Evolutionary conservation across 2,329 filamentous ascomycete species (phyloP).

Genomic region (Sporothrix variecibatus): DNA sequence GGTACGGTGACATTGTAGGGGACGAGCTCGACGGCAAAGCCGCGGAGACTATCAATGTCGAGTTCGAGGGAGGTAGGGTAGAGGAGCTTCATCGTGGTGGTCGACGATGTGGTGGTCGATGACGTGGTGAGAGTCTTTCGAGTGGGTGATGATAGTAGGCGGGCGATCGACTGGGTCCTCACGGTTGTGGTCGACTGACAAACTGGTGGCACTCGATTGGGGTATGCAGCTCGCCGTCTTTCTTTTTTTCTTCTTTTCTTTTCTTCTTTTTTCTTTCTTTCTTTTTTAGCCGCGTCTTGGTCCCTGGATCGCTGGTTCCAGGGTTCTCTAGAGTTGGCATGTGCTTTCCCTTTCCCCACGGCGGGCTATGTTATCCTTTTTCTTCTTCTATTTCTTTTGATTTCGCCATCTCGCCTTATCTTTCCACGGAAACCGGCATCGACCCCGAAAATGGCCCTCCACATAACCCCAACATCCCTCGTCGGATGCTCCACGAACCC

Average conservation of each 20-base stretch:
- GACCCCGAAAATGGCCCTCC: background rate
- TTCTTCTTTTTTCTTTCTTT: too few species aligned
- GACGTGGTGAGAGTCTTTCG: too few species aligned
- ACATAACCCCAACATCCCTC: background rate
- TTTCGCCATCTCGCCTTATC: background rate
- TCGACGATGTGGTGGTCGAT: background rate
- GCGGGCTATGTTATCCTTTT: background rate
- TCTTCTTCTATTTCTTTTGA: background rate
- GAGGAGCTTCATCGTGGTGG: conserved; percentile 31
- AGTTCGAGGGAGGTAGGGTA: conserved; percentile 33
- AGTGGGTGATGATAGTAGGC: too few species aligned
- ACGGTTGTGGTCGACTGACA: background rate
- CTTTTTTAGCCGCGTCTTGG: background rate
- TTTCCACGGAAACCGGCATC: background rate
- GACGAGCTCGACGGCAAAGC: conserved; percentile 34
- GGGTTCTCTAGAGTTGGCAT: background rate
- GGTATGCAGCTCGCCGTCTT: background rate
- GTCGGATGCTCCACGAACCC: background rate
- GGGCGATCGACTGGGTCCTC: background rate
- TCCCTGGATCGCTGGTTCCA: background rate
- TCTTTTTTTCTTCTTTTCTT: background rate
- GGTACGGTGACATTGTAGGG: conserved; percentile 42
- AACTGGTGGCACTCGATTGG: background rate
- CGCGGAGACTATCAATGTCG: conserved; percentile 30
- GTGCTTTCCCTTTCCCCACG: background rate